phyloP scores from a whole-genome alignment of 2,329 filamentous ascomycete species.

The Geoglossum cookeanum region DNA sequence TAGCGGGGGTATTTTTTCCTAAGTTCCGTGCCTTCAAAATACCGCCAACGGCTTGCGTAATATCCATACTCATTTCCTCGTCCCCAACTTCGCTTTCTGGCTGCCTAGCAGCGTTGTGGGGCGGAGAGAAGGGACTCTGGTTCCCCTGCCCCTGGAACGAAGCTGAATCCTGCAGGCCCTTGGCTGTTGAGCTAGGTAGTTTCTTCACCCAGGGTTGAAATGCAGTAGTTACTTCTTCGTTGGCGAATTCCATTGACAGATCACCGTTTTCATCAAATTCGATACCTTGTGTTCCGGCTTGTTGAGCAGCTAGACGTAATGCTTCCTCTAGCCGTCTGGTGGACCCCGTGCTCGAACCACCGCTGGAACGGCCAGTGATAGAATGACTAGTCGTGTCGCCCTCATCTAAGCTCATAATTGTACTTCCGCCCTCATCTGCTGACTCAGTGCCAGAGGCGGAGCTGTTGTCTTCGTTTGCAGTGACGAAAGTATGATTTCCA shows the following conservation, averaged over 20 bases:
- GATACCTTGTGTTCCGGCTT: conserved; percentile 54
- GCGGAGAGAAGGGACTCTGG: conserved; percentile 20
- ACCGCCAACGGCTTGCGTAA: conserved; percentile 36
- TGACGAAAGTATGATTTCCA: conserved; percentile 18
- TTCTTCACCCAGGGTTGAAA: conserved; percentile 52
- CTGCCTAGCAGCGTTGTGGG: not conserved
- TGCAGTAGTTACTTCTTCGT: conserved; percentile 54
- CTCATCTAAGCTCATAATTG: conserved; percentile 59
- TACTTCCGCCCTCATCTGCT: conserved; percentile 48
- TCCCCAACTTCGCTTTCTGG: conserved; percentile 4
- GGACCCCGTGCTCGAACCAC: conserved; percentile 39
- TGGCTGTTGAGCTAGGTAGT: conserved; percentile 8
- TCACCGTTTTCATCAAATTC: conserved; percentile 35
- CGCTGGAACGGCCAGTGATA: conserved; percentile 37
- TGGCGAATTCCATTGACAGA: conserved; percentile 33
- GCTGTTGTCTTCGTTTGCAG: conserved; percentile 18
- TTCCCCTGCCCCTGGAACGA: conserved; percentile 28
- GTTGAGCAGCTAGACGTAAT: conserved; percentile 52
- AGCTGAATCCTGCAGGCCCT: conserved; percentile 14
- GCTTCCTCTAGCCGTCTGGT: conserved; percentile 60
- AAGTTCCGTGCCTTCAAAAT: conserved; percentile 21
- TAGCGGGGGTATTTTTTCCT: conserved; percentile 9
- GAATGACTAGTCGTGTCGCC: conserved; percentile 50
- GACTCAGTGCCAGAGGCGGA: conserved; percentile 34
- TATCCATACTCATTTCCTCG: conserved; percentile 19